phyloP scores from a whole-genome alignment of 2,329 filamentous ascomycete genomes.

The Ceratocystis smalleyi region DNA sequence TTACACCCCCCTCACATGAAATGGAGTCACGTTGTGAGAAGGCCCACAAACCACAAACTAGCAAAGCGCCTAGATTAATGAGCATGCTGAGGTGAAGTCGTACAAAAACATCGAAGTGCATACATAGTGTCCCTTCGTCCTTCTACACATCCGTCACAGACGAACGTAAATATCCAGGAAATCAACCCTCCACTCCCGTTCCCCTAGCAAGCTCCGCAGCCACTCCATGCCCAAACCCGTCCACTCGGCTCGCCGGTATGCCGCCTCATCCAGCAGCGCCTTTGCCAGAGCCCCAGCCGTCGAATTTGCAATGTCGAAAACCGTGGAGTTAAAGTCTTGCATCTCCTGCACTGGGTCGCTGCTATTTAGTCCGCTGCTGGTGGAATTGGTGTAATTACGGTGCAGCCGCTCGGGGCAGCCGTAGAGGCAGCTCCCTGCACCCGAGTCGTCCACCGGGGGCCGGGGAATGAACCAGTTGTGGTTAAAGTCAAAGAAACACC shows the following conservation, averaged over 20 bases:
- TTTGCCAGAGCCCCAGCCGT: slow-evolving; percentile 53
- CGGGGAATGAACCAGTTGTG: slow-evolving; percentile 91
- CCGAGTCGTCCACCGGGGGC: slow-evolving; percentile 21
- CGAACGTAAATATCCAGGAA: slow-evolving; percentile 80
- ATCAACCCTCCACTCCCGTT: slow-evolving; percentile 77
- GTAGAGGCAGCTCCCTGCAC: slow-evolving; percentile 13
- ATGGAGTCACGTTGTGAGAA: too few relatives aligned
- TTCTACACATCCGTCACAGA: slow-evolving; percentile 32
- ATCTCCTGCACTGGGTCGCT: slow-evolving; percentile 18
- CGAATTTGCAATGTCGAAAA: slow-evolving; percentile 46
- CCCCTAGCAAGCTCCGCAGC: slow-evolving; percentile 65
- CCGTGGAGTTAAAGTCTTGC: slow-evolving; percentile 32
- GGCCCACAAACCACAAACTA: neutral
- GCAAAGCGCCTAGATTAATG: neutral
- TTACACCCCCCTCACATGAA: neutral
- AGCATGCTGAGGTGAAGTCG: neutral
- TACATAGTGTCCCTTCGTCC: neutral
- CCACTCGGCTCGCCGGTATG: slow-evolving; percentile 46
- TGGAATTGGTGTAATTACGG: slow-evolving; percentile 19
- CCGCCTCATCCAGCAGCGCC: slow-evolving; percentile 48
- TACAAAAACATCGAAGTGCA: neutral
- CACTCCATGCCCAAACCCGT: slow-evolving; percentile 71
- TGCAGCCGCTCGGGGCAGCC: slow-evolving; percentile 5
- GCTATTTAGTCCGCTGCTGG: neutral
- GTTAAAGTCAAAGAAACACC: slow-evolving; percentile 82